Evolutionary conservation across 495 filamentous ascomycete species (phyloP).

Genomic region (Lepidopterella palustris): DNA sequence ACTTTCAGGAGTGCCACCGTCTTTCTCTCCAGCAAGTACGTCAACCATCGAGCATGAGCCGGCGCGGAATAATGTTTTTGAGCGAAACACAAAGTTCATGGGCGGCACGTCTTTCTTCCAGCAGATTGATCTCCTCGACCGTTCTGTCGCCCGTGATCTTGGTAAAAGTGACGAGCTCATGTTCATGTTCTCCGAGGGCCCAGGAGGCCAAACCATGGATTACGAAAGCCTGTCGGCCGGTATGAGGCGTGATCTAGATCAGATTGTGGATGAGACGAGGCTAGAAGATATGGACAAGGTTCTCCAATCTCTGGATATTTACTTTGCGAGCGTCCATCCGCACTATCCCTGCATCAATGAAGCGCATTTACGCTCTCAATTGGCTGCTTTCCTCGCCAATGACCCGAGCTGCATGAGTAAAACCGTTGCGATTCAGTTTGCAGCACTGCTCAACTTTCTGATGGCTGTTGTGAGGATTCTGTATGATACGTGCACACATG

Average conservation of each 20-base stretch:
- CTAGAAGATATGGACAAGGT: not conserved
- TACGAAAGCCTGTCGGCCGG: not conserved
- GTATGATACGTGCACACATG: not conserved
- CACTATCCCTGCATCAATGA: not conserved
- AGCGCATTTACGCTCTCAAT: not conserved
- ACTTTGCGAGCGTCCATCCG: not conserved
- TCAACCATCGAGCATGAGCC: not conserved
- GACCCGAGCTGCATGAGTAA: not conserved
- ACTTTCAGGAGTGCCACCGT: not conserved
- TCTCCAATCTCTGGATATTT: not conserved
- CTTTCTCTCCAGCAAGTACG: not conserved
- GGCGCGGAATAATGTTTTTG: not conserved
- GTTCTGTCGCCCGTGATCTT: not conserved
- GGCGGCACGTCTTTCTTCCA: not conserved
- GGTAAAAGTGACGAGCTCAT: not conserved
- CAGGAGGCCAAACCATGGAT: not conserved
- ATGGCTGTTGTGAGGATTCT: not conserved
- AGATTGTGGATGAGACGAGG: not conserved
- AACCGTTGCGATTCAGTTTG: not conserved
- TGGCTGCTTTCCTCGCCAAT: not conserved
- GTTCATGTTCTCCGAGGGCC: not conserved
- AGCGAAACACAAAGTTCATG: not conserved
- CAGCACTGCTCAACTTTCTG: not conserved
- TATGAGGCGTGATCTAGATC: not conserved
- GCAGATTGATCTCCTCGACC: not conserved